Evolutionary conservation across 805 yeast species (phyloP).

Genomic region (Wickerhamiella allomyrinae): DNA sequence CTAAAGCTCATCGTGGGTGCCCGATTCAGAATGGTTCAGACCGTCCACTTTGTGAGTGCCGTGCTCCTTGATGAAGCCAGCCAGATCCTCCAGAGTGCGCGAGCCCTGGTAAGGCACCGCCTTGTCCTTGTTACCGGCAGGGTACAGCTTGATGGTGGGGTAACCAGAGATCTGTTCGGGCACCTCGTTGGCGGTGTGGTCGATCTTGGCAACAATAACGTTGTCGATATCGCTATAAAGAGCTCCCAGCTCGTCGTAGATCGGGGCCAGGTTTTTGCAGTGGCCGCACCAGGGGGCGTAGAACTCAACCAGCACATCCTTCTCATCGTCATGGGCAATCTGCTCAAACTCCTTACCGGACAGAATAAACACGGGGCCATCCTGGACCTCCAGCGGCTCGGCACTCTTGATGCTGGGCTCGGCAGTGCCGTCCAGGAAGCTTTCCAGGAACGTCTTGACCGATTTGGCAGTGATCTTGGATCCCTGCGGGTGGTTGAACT

Average conservation of each 20-base stretch:
- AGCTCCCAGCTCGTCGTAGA: conserved; percentile 73
- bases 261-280: conserved; percentile 83
- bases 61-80: conserved; percentile 53
- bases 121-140: conserved; percentile 61
- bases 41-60: conserved; percentile 56
- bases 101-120: conserved; percentile 54
- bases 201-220: conserved; percentile 71
- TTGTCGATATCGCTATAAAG: conserved; percentile 38
- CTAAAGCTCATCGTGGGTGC: conserved; percentile 18
- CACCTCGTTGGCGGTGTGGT: conserved; percentile 83
- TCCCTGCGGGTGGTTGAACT: conserved; percentile 63
- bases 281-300: conserved; percentile 91
- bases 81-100: conserved; percentile 60
- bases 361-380: conserved; percentile 51
- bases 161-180: conserved; percentile 65
- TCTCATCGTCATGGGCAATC: conserved; percentile 46
- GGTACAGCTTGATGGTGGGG: conserved; percentile 85
- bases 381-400: conserved; percentile 62
- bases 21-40: conserved; percentile 21
- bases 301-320: conserved; percentile 64
- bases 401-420: conserved; percentile 71
- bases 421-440: conserved; percentile 49
- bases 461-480: conserved; percentile 35
- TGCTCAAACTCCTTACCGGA: conserved; percentile 76
- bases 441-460: conserved; percentile 47